A percentile compares a stretch with the other conserved stretches of the same genome.
phyloP scores from a whole-genome alignment of 345 rosid genomes.

The Linum lewisii region DNA sequence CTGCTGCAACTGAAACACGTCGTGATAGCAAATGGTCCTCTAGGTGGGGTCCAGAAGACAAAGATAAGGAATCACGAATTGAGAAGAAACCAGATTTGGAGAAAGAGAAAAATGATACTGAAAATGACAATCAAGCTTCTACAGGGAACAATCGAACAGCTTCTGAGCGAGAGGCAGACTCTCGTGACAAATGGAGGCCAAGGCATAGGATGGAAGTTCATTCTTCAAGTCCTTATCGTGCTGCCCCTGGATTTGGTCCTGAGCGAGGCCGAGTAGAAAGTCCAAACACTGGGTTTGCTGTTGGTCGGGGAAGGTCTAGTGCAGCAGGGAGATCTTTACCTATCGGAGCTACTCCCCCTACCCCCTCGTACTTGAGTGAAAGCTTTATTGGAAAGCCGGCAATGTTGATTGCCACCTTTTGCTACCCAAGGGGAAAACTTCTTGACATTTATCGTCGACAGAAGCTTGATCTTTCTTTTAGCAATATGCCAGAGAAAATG shows the following conservation, averaged over 20 bases:
- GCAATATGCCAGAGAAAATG: conserved; percentile 40
- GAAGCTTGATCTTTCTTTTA: conserved; percentile 30
- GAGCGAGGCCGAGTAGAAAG: conserved; percentile 59
- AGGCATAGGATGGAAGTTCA: conserved; percentile 74
- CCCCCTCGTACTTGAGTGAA: conserved; percentile 25
- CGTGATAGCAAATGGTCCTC: conserved; percentile 93
- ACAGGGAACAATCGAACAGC: conserved; percentile 29
- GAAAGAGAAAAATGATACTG: conserved; percentile 51
- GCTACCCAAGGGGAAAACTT: conserved; percentile 77
- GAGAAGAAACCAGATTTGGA: conserved; percentile 58
- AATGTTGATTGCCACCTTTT: conserved; percentile 21
- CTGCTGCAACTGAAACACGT: conserved; percentile 54
- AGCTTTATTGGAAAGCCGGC: conserved; percentile 34
- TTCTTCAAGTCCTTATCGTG: conserved; percentile 46
- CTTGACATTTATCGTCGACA: conserved; percentile 53
- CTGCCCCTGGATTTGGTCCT: conserved; percentile 81
- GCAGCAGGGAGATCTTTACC: conserved; percentile 30
- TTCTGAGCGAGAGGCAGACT: conserved; percentile 64
- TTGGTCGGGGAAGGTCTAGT: conserved; percentile 68
- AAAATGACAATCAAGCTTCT: conserved; percentile 42
- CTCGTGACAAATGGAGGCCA: conserved; percentile 98
- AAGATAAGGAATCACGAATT: conserved; percentile 57
- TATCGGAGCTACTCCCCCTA: conserved; percentile 16
- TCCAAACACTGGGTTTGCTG: conserved; percentile 50
- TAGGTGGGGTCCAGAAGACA: conserved; percentile 98